Percentiles rank a stretch among this genome's conserved stretches.
Evolutionary conservation across 352 stramenopile species (phyloP).

Genomic region (Phytophthora hibernalis): DNA sequence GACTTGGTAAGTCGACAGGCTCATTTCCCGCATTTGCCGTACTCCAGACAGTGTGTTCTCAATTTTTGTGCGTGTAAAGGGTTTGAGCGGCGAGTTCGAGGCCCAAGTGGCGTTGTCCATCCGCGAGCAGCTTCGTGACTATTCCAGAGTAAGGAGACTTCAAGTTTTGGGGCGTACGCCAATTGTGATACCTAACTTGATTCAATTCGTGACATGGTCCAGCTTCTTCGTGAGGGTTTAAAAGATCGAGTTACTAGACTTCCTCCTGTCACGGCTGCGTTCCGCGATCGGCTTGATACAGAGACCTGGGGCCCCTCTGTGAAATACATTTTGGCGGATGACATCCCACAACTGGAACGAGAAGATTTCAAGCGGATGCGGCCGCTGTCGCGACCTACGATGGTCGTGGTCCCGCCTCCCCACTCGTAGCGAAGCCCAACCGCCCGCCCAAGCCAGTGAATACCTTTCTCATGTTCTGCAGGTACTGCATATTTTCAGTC

Average conservation of each 20-base stretch:
- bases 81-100: slow-evolving; percentile 81
- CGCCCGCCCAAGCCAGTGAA: slow-evolving; percentile 85
- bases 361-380: slow-evolving; percentile 87
- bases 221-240: slow-evolving; percentile 79
- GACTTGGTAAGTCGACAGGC: slow-evolving; percentile 56
- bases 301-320: slow-evolving; percentile 71
- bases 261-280: slow-evolving; percentile 56
- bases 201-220: not conserved
- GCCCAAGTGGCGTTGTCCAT: slow-evolving; percentile 81
- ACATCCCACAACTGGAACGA: slow-evolving; percentile 74
- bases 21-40: not conserved
- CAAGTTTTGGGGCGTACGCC: not conserved
- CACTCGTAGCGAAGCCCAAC: slow-evolving; percentile 55
- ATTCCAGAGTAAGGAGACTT: slow-evolving; percentile 56
- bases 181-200: slow-evolving; percentile 8
- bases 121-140: slow-evolving; percentile 79
- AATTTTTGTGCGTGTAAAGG: slow-evolving; percentile 36
- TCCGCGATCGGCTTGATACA: slow-evolving; percentile 73
- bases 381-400: slow-evolving; percentile 60
- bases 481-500: slow-evolving; percentile 16
- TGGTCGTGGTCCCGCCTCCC: slow-evolving; percentile 38
- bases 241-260: slow-evolving; percentile 67
- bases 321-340: slow-evolving; percentile 79
- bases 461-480: slow-evolving; percentile 88
- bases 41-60: not conserved